Percentiles rank a stretch among this genome's conserved stretches.
Evolutionary conservation across 306 rosid genomes (phyloP).

Genomic region (Sechiopsis laciniata): DNA sequence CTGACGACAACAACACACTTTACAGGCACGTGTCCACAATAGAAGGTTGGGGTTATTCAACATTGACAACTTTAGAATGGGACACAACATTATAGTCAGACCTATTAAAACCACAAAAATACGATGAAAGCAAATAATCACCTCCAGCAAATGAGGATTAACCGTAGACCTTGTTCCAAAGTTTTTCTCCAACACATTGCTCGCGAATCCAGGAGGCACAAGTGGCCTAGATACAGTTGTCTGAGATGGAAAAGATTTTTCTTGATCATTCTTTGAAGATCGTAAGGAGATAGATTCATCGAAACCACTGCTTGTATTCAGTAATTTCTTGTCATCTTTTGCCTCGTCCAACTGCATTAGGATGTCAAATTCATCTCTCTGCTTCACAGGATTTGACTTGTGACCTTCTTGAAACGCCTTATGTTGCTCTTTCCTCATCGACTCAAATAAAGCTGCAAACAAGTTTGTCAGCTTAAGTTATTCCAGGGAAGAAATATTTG

Average conservation of each 20-base stretch:
- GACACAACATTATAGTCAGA: not conserved
- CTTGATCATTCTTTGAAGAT: constrained; percentile 48
- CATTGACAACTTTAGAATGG: no score
- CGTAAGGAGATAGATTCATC: constrained; percentile 35
- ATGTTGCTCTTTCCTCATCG: constrained; percentile 93
- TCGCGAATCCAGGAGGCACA: constrained; percentile 88
- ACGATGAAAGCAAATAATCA: constrained; percentile 25
- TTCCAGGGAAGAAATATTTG: not conserved
- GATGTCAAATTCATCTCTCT: constrained; percentile 48
- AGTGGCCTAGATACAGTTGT: constrained; percentile 72
- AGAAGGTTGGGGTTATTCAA: no score
- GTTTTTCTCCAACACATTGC: constrained; percentile 47
- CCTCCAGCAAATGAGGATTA: constrained; percentile 48
- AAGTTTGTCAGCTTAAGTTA: constrained; percentile 21
- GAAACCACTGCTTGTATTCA: constrained; percentile 40
- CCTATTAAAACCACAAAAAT: not conserved
- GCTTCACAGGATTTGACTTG: constrained; percentile 52
- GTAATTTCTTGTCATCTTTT: constrained; percentile 40
- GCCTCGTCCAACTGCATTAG: constrained; percentile 42
- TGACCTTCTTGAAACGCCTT: constrained; percentile 63
- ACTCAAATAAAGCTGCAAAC: constrained; percentile 69
- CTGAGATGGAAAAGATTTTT: constrained; percentile 47
- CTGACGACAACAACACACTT: not conserved
- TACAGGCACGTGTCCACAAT: not conserved
- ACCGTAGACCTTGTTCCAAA: constrained; percentile 40